Evolutionary conservation across 192 early-diverging fungal genomes (phyloP).

Genomic region (Podila epicladia): DNA sequence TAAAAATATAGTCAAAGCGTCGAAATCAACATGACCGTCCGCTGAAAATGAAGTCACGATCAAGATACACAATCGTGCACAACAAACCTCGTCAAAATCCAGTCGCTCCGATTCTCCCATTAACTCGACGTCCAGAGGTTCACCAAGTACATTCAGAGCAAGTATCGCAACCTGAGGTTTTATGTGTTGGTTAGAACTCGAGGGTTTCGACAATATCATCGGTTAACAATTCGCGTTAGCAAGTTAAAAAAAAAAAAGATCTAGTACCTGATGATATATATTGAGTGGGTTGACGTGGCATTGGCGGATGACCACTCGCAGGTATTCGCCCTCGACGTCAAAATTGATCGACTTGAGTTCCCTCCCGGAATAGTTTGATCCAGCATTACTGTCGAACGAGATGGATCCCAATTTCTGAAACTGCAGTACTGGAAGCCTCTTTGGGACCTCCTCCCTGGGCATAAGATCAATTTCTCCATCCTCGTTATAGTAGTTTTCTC

Average conservation of each 20-base stretch:
- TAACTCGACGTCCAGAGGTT: conserved; percentile 49
- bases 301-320: conserved; percentile 73
- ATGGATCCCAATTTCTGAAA: conserved; percentile 66
- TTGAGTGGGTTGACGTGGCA: conserved; percentile 79
- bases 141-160: conserved; percentile 69
- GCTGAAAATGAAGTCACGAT: neutral
- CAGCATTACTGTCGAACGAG: conserved; percentile 68
- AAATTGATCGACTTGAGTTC: conserved; percentile 84
- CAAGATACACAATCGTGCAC: neutral
- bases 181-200: neutral
- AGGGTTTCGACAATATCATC: neutral
- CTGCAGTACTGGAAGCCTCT: conserved; percentile 38
- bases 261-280: conserved; percentile 77
- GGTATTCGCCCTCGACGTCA: conserved; percentile 70
- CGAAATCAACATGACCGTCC: no score
- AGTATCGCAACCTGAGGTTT: conserved; percentile 66
- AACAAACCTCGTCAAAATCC: conserved; percentile 31
- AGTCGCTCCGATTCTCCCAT: conserved; percentile 32
- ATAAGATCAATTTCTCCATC: neutral
- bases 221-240: neutral
- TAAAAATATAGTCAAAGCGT: no score
- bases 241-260: neutral
- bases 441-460: neutral
- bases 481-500: neutral
- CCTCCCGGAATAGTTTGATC: conserved; percentile 69